phyloP scores from a whole-genome alignment of 176 grass and related monocot species.

The Dactylis glomerata region DNA sequence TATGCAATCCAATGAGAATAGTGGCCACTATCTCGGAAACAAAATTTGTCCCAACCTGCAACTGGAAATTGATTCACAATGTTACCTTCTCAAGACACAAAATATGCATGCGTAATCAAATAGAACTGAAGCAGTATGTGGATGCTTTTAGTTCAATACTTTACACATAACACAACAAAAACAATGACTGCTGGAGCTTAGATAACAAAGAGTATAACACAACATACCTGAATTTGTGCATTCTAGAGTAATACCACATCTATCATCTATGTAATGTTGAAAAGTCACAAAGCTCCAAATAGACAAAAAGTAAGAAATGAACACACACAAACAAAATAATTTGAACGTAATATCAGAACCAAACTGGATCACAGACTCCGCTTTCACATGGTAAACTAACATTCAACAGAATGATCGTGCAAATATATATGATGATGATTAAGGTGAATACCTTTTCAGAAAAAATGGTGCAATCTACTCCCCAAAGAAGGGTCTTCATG shows the following conservation, averaged over 20 bases:
- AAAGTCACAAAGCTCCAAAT: background rate
- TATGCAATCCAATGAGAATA: constrained; percentile 21
- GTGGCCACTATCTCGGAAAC: background rate
- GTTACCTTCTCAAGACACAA: background rate
- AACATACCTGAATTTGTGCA: background rate
- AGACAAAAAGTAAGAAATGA: background rate
- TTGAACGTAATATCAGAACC: background rate
- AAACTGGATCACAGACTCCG: background rate
- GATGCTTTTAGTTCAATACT: background rate
- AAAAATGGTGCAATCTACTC: background rate
- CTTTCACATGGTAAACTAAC: background rate
- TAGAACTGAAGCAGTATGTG: background rate
- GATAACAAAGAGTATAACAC: background rate
- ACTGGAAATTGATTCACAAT: no score
- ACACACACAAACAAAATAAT: background rate
- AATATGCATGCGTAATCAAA: background rate
- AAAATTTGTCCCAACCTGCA: background rate
- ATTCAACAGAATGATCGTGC: background rate
- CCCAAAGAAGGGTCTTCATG: background rate
- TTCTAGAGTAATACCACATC: background rate
- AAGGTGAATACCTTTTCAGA: background rate
- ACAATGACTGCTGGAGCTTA: background rate
- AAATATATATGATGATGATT: background rate
- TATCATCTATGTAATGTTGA: background rate
- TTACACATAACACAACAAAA: background rate